A percentile compares a stretch with the other conserved stretches of the same genome.
These are phyloP conservation scores for Xerocomus spinulosus DNA, from an alignment of 768 basidiomycete species.

Conservation along the genomic window DNA sequence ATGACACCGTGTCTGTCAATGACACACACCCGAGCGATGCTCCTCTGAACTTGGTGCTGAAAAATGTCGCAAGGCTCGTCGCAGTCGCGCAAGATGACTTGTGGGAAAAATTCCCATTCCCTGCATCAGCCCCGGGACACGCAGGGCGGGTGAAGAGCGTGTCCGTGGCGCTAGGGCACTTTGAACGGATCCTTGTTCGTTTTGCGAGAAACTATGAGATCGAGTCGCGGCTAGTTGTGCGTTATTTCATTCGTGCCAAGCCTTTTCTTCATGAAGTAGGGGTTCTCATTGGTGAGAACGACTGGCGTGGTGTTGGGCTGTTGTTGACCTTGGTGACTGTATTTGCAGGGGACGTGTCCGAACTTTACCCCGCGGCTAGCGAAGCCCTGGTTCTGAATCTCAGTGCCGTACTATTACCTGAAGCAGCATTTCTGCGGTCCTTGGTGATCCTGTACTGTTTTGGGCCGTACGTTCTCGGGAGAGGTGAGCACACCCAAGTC, in stretches of 20 bases:
- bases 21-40: background rate
- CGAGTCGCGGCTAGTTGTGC: constrained; percentile 2
- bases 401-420: constrained; percentile 3
- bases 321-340: too few relatives aligned
- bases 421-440: constrained; percentile 8
- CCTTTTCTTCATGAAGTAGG: constrained; percentile 1
- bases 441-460: constrained; percentile 13
- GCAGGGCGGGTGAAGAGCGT: background rate
- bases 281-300: constrained; percentile 10
- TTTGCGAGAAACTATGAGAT: background rate
- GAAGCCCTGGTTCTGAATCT: constrained; percentile 12
- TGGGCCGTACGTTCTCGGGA: constrained; percentile 12
- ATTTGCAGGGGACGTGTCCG: constrained; percentile 11
- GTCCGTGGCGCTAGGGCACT: background rate
- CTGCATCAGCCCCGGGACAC: constrained; percentile 12
- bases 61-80: background rate
- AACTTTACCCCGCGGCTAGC: constrained; percentile 11
- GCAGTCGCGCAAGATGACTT: constrained; percentile 3
- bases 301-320: background rate
- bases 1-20: background rate
- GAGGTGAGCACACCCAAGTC: constrained; percentile 5
- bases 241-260: background rate
- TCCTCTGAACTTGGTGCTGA: background rate
- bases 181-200: background rate
- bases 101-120: constrained; percentile 1